These are phyloP conservation scores for Lentinula boryana DNA, from an alignment of 768 basidiomycete species.

Conservation along the genomic window DNA sequence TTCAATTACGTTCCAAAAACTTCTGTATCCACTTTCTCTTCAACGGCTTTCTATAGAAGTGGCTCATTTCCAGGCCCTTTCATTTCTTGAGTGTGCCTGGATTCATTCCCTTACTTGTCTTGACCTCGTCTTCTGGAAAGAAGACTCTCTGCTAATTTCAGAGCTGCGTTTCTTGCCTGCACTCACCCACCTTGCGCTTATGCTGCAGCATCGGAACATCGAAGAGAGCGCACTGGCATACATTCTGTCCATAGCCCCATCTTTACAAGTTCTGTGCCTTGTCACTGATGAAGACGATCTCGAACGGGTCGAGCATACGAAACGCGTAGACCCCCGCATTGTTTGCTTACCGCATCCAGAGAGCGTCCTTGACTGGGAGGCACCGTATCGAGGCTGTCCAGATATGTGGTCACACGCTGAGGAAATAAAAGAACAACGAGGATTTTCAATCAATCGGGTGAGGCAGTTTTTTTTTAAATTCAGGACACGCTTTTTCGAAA, in stretches of 20 bases:
- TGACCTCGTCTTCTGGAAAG: constrained; percentile 30
- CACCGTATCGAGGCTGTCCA: constrained; percentile 19
- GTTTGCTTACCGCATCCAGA: constrained; percentile 26
- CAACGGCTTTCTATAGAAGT: constrained; percentile 29
- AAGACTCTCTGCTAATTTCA: constrained; percentile 18
- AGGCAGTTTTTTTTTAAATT: too few relatives aligned
- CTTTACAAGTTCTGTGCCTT: constrained; percentile 20
- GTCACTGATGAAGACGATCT: constrained; percentile 16
- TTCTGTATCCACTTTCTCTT: constrained; percentile 23
- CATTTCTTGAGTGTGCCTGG: constrained; percentile 16
- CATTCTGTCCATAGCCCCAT: constrained; percentile 20
- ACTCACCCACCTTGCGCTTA: constrained; percentile 27
- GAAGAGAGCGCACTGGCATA: constrained; percentile 8
- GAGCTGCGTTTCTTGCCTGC: constrained; percentile 19
- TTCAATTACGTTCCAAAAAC: constrained; percentile 11
- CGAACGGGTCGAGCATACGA: background rate
- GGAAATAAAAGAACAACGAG: constrained; percentile 15
- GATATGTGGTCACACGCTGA: constrained; percentile 27
- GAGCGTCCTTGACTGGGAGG: constrained; percentile 29
- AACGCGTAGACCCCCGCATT: constrained; percentile 19
- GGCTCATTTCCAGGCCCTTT: constrained; percentile 21
- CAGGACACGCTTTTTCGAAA: background rate
- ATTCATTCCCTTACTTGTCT: constrained; percentile 27
- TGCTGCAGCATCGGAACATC: background rate
- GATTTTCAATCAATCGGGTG: background rate